Evolutionary conservation across 2,329 filamentous ascomycete species (phyloP).

Genomic region (Cercospora berteroae): DNA sequence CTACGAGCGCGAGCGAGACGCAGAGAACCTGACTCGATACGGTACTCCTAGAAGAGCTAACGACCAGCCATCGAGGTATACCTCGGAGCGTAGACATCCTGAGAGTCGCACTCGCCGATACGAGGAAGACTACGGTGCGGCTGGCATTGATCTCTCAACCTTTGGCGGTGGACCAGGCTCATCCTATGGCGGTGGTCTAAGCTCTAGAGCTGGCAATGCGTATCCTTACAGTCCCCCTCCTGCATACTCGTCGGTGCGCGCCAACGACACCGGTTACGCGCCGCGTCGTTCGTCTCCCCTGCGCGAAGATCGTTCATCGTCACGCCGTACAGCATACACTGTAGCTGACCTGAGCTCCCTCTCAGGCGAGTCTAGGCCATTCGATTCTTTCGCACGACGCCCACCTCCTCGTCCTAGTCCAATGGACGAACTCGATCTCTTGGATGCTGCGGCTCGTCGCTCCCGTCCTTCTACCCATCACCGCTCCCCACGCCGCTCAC

Average conservation of each 20-base stretch:
- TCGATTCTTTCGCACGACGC: background rate
- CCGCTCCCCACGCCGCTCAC: background rate
- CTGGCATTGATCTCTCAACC: constrained; percentile 3
- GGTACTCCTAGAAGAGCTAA: background rate
- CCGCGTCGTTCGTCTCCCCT: background rate
- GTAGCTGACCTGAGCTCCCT: background rate
- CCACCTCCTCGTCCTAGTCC: background rate
- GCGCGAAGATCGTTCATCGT: background rate
- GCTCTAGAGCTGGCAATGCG: background rate
- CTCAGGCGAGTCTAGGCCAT: constrained; percentile 1
- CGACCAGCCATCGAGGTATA: background rate
- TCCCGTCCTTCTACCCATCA: background rate
- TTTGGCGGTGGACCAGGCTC: constrained; percentile 1
- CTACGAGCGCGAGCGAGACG: background rate
- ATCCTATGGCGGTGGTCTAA: background rate
- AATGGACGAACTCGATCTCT: constrained; percentile 3
- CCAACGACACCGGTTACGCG: background rate
- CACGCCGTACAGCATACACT: background rate
- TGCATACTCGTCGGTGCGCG: background rate
- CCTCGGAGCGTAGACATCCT: background rate
- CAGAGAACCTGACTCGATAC: constrained; percentile 1
- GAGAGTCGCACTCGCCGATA: constrained; percentile 2
- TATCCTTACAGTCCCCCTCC: background rate
- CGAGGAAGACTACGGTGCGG: constrained; percentile 2
- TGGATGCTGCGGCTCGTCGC: constrained; percentile 1